Evolutionary conservation across 257 asterid genomes (phyloP).

Genomic region (Fraxinus pennsylvanica): DNA sequence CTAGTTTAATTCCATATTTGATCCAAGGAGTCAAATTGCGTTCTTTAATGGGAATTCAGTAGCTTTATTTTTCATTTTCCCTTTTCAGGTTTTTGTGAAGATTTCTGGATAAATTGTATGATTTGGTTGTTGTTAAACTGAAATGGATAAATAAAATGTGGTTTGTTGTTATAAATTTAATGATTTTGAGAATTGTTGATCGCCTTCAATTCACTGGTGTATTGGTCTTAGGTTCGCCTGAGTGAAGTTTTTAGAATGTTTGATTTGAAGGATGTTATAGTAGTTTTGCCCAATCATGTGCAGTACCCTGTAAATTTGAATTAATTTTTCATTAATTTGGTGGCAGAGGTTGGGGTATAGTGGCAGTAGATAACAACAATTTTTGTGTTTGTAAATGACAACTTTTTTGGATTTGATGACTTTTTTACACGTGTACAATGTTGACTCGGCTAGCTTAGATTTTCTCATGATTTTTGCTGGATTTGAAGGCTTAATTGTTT

Average conservation of each 20-base stretch:
- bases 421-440: not conserved
- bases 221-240: not conserved
- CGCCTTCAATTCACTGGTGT: not conserved
- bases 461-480: not conserved
- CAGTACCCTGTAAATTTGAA: not conserved
- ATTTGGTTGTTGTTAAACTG: not conserved
- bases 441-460: not conserved
- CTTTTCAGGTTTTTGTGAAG: not conserved
- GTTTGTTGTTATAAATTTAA: slow-evolving; percentile 14
- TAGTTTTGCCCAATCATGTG: slow-evolving; percentile 9
- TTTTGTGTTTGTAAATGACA: not conserved
- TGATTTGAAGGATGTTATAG: not conserved
- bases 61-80: slow-evolving; percentile 15
- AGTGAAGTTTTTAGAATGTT: slow-evolving; percentile 17
- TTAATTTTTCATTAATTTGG: slow-evolving; percentile 19
- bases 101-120: slow-evolving; percentile 10
- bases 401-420: not conserved
- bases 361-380: not conserved
- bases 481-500: not conserved
- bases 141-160: not conserved
- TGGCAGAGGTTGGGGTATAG: not conserved
- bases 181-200: slow-evolving; percentile 1
- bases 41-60: slow-evolving; percentile 28
- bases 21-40: slow-evolving; percentile 29
- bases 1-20: slow-evolving; percentile 30